These are phyloP conservation scores for Reticulascus tulasneorum DNA, from an alignment of 2,329 filamentous ascomycete genomes.

Conservation along the genomic window DNA sequence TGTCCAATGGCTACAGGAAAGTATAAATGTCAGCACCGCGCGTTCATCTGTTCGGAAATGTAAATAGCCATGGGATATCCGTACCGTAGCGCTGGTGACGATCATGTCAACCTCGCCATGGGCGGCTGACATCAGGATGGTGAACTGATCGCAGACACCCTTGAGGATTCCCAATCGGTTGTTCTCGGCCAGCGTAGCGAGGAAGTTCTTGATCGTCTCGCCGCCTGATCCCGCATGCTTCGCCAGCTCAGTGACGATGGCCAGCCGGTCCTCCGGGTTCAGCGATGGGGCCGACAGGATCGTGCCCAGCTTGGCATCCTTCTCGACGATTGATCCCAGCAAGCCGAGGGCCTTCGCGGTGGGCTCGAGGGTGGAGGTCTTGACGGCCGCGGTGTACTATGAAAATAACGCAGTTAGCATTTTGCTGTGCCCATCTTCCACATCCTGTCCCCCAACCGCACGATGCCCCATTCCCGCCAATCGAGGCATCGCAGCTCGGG, in stretches of 20 bases:
- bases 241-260: conserved; percentile 81
- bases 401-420: conserved; percentile 34
- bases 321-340: conserved; percentile 70
- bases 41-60: background rate
- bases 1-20: conserved; percentile 74
- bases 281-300: conserved; percentile 83
- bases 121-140: conserved; percentile 78
- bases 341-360: conserved; percentile 74
- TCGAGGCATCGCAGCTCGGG: conserved; percentile 11
- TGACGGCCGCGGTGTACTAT: conserved; percentile 94
- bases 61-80: conserved; percentile 23
- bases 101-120: conserved; percentile 90
- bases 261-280: conserved; percentile 71
- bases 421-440: conserved; percentile 10
- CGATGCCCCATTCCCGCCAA: conserved; percentile 13
- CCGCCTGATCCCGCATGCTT: conserved; percentile 69
- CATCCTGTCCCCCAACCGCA: background rate
- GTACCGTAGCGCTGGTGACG: conserved; percentile 85
- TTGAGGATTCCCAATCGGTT: conserved; percentile 84
- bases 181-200: conserved; percentile 87
- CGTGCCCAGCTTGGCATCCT: conserved; percentile 73
- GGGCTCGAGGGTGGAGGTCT: conserved; percentile 79
- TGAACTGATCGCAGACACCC: conserved; percentile 84
- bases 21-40: conserved; percentile 17
- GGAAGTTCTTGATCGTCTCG: conserved; percentile 90